Conservation (phyloP, 139 green algal species). For the Eudorina sp. region DNA sequence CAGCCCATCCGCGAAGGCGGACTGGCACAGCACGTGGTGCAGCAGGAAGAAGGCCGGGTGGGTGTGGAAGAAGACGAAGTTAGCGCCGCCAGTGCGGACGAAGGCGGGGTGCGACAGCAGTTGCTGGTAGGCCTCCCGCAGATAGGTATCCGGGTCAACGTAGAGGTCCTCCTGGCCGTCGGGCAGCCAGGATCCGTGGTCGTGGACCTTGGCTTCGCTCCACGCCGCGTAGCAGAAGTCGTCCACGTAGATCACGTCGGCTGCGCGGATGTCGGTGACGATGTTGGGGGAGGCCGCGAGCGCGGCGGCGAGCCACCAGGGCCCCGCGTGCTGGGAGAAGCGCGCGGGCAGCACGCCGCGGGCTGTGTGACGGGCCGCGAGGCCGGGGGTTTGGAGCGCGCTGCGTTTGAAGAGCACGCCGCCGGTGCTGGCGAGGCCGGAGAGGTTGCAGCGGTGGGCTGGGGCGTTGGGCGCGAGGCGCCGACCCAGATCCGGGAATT, state of each 20-base stretch:
- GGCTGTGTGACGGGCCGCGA: not conserved
- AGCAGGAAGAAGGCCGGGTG: not conserved
- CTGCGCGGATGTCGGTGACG: not conserved
- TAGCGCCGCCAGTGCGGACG: not conserved
- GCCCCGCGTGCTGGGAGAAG: not conserved
- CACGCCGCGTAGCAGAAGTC: constrained; percentile 8
- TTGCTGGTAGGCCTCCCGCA: not conserved
- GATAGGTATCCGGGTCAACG: constrained; percentile 4
- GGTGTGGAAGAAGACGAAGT: constrained; percentile 1
- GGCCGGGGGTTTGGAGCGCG: not conserved
- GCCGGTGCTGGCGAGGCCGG: not conserved
- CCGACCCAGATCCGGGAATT: not conserved
- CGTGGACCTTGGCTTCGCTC: not conserved
- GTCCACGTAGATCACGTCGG: not conserved
- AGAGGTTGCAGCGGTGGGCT: not conserved
- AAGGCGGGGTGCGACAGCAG: constrained; percentile 1
- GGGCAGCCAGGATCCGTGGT: not conserved
- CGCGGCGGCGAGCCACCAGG: not conserved
- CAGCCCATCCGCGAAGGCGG: not conserved
- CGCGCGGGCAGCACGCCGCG: not conserved
- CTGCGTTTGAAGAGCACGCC: not conserved
- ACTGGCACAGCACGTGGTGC: not conserved
- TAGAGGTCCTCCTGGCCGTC: constrained; percentile 13
- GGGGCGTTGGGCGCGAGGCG: not conserved
- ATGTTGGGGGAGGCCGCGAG: not conserved